Percentiles rank a stretch among this genome's conserved stretches.
These are phyloP conservation scores for Botryotinia globosa DNA, from an alignment of 2,329 filamentous ascomycete species.

Conservation along the genomic window DNA sequence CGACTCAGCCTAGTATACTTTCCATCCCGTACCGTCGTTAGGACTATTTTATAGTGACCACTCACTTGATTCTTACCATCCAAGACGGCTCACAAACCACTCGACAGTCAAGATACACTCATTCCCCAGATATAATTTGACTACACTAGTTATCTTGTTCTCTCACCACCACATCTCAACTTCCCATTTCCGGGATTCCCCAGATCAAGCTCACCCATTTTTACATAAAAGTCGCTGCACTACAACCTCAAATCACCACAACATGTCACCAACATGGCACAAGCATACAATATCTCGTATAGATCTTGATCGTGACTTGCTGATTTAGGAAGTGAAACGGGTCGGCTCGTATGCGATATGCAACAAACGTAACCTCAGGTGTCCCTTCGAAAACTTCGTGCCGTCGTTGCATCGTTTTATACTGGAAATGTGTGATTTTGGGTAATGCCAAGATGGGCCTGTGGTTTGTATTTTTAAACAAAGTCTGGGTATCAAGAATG, in stretches of 20 bases:
- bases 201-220: not conserved
- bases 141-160: not conserved
- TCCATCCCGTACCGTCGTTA: not conserved
- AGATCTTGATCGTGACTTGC: not conserved
- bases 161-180: not conserved
- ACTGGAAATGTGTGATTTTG: not conserved
- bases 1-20: not conserved
- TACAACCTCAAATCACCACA: not conserved
- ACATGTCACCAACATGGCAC: conserved; percentile 1
- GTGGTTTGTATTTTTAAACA: not conserved
- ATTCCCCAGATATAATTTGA: not conserved
- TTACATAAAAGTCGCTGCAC: not conserved
- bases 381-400: not conserved
- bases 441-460: not conserved
- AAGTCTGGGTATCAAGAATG: not conserved
- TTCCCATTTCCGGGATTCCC: not conserved
- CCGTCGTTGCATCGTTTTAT: not conserved
- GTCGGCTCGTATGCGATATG: conserved; percentile 14
- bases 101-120: not conserved
- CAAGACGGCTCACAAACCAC: not conserved
- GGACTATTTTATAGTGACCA: not conserved
- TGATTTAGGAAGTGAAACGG: not conserved
- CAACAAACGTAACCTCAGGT: conserved; percentile 11
- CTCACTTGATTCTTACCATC: not conserved
- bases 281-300: conserved; percentile 1